phyloP scores from a whole-genome alignment of 1,139 yeast genomes.

The Wickerhamomyces sp. region DNA sequence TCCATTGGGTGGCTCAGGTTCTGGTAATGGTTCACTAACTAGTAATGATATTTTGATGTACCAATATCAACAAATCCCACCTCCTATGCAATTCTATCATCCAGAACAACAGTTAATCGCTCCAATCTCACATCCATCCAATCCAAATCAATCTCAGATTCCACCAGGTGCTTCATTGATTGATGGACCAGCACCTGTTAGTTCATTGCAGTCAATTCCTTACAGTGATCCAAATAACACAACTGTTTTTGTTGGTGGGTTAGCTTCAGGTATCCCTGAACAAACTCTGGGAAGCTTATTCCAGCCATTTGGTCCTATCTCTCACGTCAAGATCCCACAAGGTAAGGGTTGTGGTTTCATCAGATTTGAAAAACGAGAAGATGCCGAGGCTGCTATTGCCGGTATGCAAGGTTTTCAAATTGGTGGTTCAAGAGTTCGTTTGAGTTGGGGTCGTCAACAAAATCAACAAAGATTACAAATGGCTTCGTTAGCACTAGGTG shows the following conservation, averaged over 20 bases:
- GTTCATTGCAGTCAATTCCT: constrained; percentile 27
- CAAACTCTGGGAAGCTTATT: constrained; percentile 55
- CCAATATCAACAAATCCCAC: constrained; percentile 19
- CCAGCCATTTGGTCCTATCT: constrained; percentile 60
- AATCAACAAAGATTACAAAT: constrained; percentile 22
- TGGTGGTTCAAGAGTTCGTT: constrained; percentile 60
- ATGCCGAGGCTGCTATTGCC: constrained; percentile 68
- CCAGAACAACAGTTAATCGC: constrained; percentile 10
- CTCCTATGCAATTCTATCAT: constrained; percentile 14
- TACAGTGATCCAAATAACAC: constrained; percentile 61
- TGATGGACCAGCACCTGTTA: constrained; percentile 1
- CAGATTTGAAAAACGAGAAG: constrained; percentile 55
- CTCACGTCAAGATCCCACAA: constrained; percentile 63
- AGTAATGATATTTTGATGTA: constrained; percentile 14
- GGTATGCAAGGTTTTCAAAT: constrained; percentile 73
- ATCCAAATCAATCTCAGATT: constrained; percentile 1
- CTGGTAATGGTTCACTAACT: background rate
- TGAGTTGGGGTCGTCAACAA: constrained; percentile 64
- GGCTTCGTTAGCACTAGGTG: constrained; percentile 12
- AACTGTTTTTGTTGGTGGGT: constrained; percentile 70
- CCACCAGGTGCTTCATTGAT: background rate
- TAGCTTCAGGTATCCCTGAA: constrained; percentile 55
- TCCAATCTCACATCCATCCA: background rate
- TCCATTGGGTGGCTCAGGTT: constrained; percentile 2
- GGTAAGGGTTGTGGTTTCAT: constrained; percentile 74